Base-by-base conservation (phyloP, 1,139 yeast genomes). In the Yamadazyma trypodendri region DNA sequence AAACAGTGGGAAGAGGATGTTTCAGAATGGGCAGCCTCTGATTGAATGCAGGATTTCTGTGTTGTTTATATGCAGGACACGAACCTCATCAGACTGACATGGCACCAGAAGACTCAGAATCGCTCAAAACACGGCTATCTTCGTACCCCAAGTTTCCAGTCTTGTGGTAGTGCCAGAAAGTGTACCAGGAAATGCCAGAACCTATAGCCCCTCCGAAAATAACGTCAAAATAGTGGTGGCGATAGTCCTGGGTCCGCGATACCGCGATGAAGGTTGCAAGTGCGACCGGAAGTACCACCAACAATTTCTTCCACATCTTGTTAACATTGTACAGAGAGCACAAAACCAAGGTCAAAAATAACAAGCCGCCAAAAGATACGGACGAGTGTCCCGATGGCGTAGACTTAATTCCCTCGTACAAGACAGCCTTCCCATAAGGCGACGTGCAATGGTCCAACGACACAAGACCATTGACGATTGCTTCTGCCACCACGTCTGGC, bases 341-440 rank as follows among this genome's bases (percentile, higher is more conserved):
- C 13, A 83, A 49, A 87, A 89, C 85, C 38, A 84, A 57, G 1
- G 81, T 59, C 28, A 80, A 59, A 55, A 71, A 84, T n/a, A 76
- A 73, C 40, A 84, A 65, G 1, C 87, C 82, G 1, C 85, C 64
- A 58, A 85, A 86, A 22, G 87, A 70, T 43, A 79, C 64, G 9
- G 88, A 77, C 1, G 90, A 74, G 54, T 86, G 95, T 9, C 95
- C 95, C 1, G 89, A 81, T 0, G 95, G 95, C 0, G 90, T 81
- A 6, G 89, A 79, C 52, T 86, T 76, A 65, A 83, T 72, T 0
- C 95, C 95, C 51, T 86, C 95, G 24, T 60, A 46, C 16, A 84
- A 54, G 10, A 79, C 73, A n/a, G 66, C 75, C 13, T 60, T 49
- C 1, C 85, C 81, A 39, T 56, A 58, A 0, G 74, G 74, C 2